Evolutionary conservation across 2,329 filamentous ascomycete species (phyloP).

Genomic region (Alternaria incomplexa): DNA sequence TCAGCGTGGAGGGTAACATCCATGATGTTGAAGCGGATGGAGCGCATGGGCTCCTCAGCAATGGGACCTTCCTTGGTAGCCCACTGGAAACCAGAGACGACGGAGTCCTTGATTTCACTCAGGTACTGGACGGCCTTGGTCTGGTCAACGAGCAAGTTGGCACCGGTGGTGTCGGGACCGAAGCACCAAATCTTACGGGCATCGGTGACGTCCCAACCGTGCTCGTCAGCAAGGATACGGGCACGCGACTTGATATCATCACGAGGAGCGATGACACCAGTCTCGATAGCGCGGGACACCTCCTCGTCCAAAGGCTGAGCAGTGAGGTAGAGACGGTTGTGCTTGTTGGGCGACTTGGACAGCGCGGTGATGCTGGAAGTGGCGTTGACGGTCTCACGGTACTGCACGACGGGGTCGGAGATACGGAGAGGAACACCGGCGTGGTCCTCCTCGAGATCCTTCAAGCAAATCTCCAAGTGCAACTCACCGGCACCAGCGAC

Average conservation of each 20-base stretch:
- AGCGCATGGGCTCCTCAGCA: slow-evolving; percentile 97
- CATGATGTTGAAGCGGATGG: slow-evolving; percentile 97
- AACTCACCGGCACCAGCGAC: slow-evolving; percentile 99
- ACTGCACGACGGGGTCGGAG: slow-evolving; percentile 97
- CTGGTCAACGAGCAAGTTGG: slow-evolving; percentile 99
- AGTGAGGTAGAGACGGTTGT: slow-evolving; percentile 99
- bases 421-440: slow-evolving; percentile 97
- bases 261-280: slow-evolving; percentile 88
- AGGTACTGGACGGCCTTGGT: slow-evolving; percentile 99
- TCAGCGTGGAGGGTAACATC: slow-evolving; percentile 99
- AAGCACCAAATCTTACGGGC: slow-evolving; percentile 99
- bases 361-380: slow-evolving; percentile 94
- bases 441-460: slow-evolving; percentile 99
- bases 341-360: slow-evolving; percentile 99
- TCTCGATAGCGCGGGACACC: slow-evolving; percentile 86
- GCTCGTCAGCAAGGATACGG: slow-evolving; percentile 93
- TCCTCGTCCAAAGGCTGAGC: slow-evolving; percentile 93
- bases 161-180: slow-evolving; percentile 94
- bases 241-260: slow-evolving; percentile 99
- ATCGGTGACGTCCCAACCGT: slow-evolving; percentile 99
- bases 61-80: slow-evolving; percentile 96
- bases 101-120: slow-evolving; percentile 99
- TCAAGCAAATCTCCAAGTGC: slow-evolving; percentile 99
- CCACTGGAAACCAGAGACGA: slow-evolving; percentile 99
- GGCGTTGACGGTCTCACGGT: slow-evolving; percentile 90